Base-by-base conservation (phyloP, 1,284 basidiomycete genomes). In the Volvariella surrecta region DNA sequence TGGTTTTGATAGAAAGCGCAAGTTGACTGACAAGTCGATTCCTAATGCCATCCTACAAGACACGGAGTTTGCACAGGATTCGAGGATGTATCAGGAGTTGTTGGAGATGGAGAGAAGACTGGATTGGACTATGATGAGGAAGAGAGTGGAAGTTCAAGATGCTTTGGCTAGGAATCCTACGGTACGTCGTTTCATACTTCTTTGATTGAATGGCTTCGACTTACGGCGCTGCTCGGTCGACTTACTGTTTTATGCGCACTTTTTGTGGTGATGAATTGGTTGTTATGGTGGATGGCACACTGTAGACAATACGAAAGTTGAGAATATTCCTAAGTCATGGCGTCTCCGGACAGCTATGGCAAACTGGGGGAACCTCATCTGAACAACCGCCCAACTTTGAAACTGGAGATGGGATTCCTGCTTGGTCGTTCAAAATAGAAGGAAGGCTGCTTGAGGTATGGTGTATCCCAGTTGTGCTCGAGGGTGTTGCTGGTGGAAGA, bases 91-190 rank as follows among this genome's bases (percentile, higher is more conserved):
- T 62, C 75, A 80, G 46, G 81, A 89, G 55, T 70, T 98, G 22
- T 67, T 94, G 38, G 82, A 88, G 48, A 87, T 91, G 74, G 94
- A 97, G 62, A 76, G 87, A 49, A 89, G 86, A 59, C 71, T 98
- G 8, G 94, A 98, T 63, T 98, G 95, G 95, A 95, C 90, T 3
- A 82, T 96, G 64, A 81, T 82, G 52, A 72, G 95, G 51, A 96
- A 96, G 62, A 81, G 78, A 51, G 86, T 88, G 9, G 95, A 98
- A 58, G 80, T 95, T 34, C 84, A 89, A 56, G 92, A 96, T 59
- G 78, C 88, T 16, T 58, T 92, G 37, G 65, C 69, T 19, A 68
- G 77, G 39, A 73, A 69, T 35, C 76, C 77, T 16, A 71, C 74
- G 0, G 79, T 83, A 54, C 47, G 77, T 63, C 3, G 40, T 40